phyloP scores from a whole-genome alignment of 2,329 filamentous ascomycete species.

The Madurella fahalii region DNA sequence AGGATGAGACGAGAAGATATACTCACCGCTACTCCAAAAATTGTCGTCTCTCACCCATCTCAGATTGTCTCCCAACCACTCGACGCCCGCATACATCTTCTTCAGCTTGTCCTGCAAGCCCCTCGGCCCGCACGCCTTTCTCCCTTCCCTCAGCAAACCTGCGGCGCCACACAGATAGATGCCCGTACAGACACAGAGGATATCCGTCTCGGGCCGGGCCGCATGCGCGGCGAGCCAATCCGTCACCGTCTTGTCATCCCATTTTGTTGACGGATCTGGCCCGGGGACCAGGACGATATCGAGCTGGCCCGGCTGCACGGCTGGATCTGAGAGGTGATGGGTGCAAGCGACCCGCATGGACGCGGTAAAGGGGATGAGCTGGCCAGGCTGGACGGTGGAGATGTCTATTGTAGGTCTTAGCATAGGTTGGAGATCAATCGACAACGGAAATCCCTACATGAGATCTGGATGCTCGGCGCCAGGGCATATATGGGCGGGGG shows the following conservation, averaged over 20 bases:
- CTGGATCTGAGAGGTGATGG: conserved; percentile 41
- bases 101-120: conserved; percentile 39
- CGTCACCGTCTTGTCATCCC: conserved; percentile 30
- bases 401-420: conserved; percentile 33
- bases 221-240: conserved; percentile 43
- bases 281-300: conserved; percentile 51
- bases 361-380: conserved; percentile 41
- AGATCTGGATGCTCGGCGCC: conserved; percentile 42
- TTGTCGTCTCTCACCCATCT: conserved; percentile 52
- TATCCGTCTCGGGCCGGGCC: conserved; percentile 38
- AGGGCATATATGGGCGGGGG: conserved; percentile 37
- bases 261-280: conserved; percentile 37
- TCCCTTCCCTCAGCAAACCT: conserved; percentile 42
- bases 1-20: not conserved
- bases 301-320: conserved; percentile 47
- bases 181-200: conserved; percentile 51
- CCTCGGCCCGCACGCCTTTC: conserved; percentile 44
- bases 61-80: conserved; percentile 43
- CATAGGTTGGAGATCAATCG: not conserved
- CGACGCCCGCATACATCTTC: conserved; percentile 36
- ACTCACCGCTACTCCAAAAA: conserved; percentile 51
- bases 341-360: conserved; percentile 37
- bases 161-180: conserved; percentile 46
- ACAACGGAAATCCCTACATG: conserved; percentile 26
- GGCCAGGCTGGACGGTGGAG: conserved; percentile 34